These are phyloP conservation scores for Fusarium torulosum DNA, from an alignment of 2,329 filamentous ascomycete species.

Conservation along the genomic window DNA sequence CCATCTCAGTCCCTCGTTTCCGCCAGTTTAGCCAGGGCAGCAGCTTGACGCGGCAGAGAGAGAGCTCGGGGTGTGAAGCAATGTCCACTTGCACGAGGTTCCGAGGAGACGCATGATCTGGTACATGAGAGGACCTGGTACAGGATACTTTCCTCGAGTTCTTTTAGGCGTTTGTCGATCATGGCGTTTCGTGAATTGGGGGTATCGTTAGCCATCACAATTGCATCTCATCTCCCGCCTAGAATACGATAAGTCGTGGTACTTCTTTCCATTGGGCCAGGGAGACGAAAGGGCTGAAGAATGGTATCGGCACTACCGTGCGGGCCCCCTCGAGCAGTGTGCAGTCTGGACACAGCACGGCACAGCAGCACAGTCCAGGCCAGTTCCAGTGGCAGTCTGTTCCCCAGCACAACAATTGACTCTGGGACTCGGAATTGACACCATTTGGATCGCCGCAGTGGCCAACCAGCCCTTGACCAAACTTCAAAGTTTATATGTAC, in stretches of 20 bases:
- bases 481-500: slow-evolving; percentile 47
- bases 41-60: slow-evolving; percentile 20
- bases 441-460: slow-evolving; percentile 38
- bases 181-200: slow-evolving; percentile 8
- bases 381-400: too few relatives aligned
- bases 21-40: slow-evolving; percentile 19
- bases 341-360: not conserved
- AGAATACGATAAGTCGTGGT: slow-evolving; percentile 2
- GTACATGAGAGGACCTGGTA: slow-evolving; percentile 10
- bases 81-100: slow-evolving; percentile 15
- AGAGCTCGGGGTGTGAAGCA: slow-evolving; percentile 31
- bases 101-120: slow-evolving; percentile 28
- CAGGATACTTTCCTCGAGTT: slow-evolving; percentile 6
- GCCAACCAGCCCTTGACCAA: slow-evolving; percentile 18
- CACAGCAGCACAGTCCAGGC: not conserved
- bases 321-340: not conserved
- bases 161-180: slow-evolving; percentile 34
- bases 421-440: slow-evolving; percentile 19
- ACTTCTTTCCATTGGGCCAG: slow-evolving; percentile 3
- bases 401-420: slow-evolving; percentile 10
- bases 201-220: slow-evolving; percentile 3
- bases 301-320: slow-evolving; percentile 1
- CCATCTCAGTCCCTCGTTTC: slow-evolving; percentile 6
- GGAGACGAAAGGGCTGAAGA: slow-evolving; percentile 28
- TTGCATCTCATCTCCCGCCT: slow-evolving; percentile 5